These are phyloP conservation scores for Penicillium polonicum DNA, from an alignment of 2,329 filamentous ascomycete species.

Conservation along the genomic window DNA sequence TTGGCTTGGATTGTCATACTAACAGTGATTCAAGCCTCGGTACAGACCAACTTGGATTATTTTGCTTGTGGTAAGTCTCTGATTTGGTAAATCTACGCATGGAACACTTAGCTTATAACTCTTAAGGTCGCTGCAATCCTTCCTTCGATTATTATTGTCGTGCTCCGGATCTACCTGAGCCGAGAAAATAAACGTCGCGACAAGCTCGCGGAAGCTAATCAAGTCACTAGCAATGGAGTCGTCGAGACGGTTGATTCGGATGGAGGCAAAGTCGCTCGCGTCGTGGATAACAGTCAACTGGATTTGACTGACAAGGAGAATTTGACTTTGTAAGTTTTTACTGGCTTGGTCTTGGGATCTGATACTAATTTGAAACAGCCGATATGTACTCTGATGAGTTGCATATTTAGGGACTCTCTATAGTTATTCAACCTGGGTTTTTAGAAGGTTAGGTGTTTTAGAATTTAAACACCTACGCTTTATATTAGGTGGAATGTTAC, in stretches of 20 bases:
- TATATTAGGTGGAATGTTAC: not conserved
- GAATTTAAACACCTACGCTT: not conserved
- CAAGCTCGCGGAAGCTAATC: conserved; percentile 18
- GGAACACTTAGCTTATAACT: conserved; percentile 30
- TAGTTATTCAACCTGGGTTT: too few relatives aligned
- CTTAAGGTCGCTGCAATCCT: conserved; percentile 40
- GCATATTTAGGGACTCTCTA: not conserved
- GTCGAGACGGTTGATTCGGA: conserved; percentile 24
- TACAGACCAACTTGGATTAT: conserved; percentile 27
- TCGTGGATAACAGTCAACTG: conserved; percentile 40
- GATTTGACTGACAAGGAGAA: conserved; percentile 41
- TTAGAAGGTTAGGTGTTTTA: too few relatives aligned
- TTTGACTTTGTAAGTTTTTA: conserved; percentile 21
- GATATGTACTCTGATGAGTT: conserved; percentile 2
- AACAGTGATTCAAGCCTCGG: conserved; percentile 12
- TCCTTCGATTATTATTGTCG: conserved; percentile 42
- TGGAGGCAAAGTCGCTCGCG: conserved; percentile 29
- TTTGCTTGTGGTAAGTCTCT: conserved; percentile 26
- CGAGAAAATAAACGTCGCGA: conserved; percentile 45
- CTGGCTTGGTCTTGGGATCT: not conserved
- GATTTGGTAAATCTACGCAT: conserved; percentile 28
- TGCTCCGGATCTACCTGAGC: conserved; percentile 42
- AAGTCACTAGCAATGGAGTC: conserved; percentile 27
- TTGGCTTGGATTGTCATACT: not conserved
- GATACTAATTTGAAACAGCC: not conserved